Base-by-base conservation (phyloP, 345 rosid species). In the Eucalyptus tenuipes region DNA sequence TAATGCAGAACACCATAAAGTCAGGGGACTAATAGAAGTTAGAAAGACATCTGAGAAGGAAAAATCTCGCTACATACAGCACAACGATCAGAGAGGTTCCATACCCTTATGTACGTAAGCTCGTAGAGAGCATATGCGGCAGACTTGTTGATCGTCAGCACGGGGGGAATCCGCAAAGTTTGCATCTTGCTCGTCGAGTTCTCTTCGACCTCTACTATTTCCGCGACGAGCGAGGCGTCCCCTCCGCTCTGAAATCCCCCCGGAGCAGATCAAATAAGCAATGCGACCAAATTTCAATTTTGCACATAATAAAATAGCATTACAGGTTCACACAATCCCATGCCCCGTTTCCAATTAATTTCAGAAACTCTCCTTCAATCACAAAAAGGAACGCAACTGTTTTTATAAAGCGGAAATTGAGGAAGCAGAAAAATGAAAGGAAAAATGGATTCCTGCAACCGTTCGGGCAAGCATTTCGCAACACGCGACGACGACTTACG, bases 191-290 rank as follows among this genome's bases (percentile, higher is more conserved):
- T 92, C 45, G 96, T 92, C 12, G 98, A 94, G 88, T 97, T 98
- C 93, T 97, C 97, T 95, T 98, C 99, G 27, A 96, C 98, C 92
- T 97, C 99, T 87, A 95, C 99, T 80, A 97, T 89, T 91, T 96
- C 98, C 24, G 98, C 98, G 40, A 97, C 94, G 4, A 97, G 94
- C 29, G 97, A 97, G 64, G 99, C 96, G 89, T 97, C 99, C 85
- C 96, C 94, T 24, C 99, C 99, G 80, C 96, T 96, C 99, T 97
- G 52, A 49, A 31, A 45, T 33, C 27, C 81, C 87, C 25, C 45
- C 45, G 52, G 84, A 75, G 47, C 44, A 40, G 8, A 75, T 40
- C 22, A 2, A 75, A 40, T 50, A 82, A 37, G 49, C 24, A 86
- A 86, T 53, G n/a, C 47, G 7, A 42, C 75, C 45, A 75, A 75